Percentiles rank a stretch among this genome's conserved stretches.
phyloP scores from a whole-genome alignment of 768 basidiomycete genomes.

The Sporobolomyces phaffii region DNA sequence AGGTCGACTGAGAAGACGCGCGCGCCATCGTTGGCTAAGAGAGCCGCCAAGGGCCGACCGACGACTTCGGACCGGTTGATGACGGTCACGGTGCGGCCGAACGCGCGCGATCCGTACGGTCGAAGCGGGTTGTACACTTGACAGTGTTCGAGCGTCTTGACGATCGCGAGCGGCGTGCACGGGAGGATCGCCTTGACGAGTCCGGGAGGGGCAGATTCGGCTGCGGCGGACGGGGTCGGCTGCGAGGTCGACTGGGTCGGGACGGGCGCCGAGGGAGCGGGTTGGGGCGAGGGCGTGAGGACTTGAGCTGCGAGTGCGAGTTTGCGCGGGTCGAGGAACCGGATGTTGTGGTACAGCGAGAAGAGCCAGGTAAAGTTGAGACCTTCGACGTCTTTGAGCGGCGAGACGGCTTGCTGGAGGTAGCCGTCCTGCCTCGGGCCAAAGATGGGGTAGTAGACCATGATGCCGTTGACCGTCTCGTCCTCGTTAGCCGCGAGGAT shows the following conservation, averaged over 20 bases:
- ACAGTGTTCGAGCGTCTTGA: constrained; percentile 83
- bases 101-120: constrained; percentile 88
- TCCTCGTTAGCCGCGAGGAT: constrained; percentile 95
- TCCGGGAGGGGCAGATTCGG: constrained; percentile 58
- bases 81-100: constrained; percentile 84
- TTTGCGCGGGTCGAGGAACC: constrained; percentile 75
- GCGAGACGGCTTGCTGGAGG: constrained; percentile 92
- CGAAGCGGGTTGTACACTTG: constrained; percentile 90
- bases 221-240: constrained; percentile 24
- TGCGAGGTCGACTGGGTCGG: constrained; percentile 47
- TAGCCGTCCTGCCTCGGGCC: constrained; percentile 81
- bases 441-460: constrained; percentile 91
- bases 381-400: constrained; percentile 95
- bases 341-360: constrained; percentile 60
- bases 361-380: constrained; percentile 61
- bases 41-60: constrained; percentile 88
- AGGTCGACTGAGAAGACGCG: constrained; percentile 92
- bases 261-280: constrained; percentile 53
- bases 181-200: constrained; percentile 94
- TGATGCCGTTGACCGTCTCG: constrained; percentile 56
- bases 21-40: constrained; percentile 93
- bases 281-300: constrained; percentile 43
- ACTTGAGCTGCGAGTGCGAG: constrained; percentile 50
- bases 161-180: constrained; percentile 92
- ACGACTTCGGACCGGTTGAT: constrained; percentile 99